Conservation (phyloP, 371 early-diverging fungal genomes). For the Mucor piriformis region DNA sequence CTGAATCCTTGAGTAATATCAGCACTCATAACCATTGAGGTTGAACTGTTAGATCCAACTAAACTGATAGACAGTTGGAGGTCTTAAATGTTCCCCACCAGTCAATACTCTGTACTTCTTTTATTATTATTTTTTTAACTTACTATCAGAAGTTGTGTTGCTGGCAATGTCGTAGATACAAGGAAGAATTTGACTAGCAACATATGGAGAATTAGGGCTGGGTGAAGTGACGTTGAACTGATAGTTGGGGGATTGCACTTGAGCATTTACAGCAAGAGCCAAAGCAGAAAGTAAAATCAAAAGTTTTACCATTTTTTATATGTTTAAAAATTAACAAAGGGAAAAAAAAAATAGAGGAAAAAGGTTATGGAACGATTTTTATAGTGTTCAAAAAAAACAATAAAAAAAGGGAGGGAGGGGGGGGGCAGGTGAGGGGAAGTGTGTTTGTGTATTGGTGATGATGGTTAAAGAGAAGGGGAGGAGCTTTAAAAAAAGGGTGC, state of each 20-base stretch:
- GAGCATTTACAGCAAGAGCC: conserved; percentile 17
- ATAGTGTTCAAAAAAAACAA: neutral
- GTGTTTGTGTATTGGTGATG: neutral
- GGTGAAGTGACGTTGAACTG: conserved; percentile 37
- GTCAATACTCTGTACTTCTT: neutral
- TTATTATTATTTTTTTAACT: conserved; percentile 1
- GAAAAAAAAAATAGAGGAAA: neutral
- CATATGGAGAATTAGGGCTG: conserved; percentile 34
- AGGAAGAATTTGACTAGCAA: conserved; percentile 44
- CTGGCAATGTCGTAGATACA: conserved; percentile 36
- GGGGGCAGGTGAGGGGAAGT: neutral
- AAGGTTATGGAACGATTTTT: neutral
- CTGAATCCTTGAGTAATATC: conserved; percentile 41
- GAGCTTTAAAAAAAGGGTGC: neutral
- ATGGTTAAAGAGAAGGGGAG: neutral
- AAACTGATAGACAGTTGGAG: conserved; percentile 33
- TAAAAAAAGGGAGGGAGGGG: neutral
- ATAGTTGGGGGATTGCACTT: conserved; percentile 27
- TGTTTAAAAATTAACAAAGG: neutral
- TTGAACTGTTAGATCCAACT: conserved; percentile 17
- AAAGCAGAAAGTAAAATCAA: conserved; percentile 18
- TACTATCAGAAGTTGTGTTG: conserved; percentile 34
- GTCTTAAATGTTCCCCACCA: conserved; percentile 2
- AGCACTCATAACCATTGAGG: conserved; percentile 20
- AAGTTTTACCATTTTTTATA: conserved; percentile 5